Base-by-base conservation (phyloP, 2,329 filamentous ascomycete species). In the Proliferodiscus dingleyae region DNA sequence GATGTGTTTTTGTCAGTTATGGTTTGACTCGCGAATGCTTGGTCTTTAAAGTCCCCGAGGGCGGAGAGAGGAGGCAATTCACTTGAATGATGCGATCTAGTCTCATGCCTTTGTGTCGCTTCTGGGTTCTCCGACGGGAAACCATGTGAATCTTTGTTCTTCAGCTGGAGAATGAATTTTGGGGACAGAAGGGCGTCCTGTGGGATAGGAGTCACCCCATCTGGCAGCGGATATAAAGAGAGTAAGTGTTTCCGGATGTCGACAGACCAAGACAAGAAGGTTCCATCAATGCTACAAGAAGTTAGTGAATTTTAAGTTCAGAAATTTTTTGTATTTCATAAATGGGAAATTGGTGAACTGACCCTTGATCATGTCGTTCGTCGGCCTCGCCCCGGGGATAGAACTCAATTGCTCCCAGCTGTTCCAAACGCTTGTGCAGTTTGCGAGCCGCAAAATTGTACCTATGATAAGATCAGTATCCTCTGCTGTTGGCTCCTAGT, bases 401-500 rank as follows among this genome's bases (percentile, higher is more conserved):
- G 51, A 93, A 79, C 38, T 88, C 78, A 33, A 74, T 74, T 2
- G 88, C 93, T 1, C 91, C 91, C 1, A 98, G 77, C 63, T 95
- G 89, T 29, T 83, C 66, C 26, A 98, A 71, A 13, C 93, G 81
- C 57, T 89, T 91, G 59, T 89, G 81, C 37, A 98, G 73, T 67
- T 96, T 95, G 40, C 89, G 80, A 37, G 87, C 86, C 15, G 91
- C 89, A 80, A 88, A 95, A 68, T 98, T 98, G 67, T 89, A 95
- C 60, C 86, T 91, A 50, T 11, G 2, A 13, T 16, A 15, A 15
- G 9, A 43, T 53, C 16, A 54, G 46, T 34, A 40, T 37, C 21
- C 10, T 24, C 10, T 30, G n/a, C n/a, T n/a, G n/a, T n/a, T n/a
- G n/a, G n/a, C n/a, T n/a, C n/a, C n/a, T n/a, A n/a, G n/a, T n/a